Evolutionary conservation across 2,329 filamentous ascomycete species (phyloP).

Genomic region (Leptodontidium sp.): DNA sequence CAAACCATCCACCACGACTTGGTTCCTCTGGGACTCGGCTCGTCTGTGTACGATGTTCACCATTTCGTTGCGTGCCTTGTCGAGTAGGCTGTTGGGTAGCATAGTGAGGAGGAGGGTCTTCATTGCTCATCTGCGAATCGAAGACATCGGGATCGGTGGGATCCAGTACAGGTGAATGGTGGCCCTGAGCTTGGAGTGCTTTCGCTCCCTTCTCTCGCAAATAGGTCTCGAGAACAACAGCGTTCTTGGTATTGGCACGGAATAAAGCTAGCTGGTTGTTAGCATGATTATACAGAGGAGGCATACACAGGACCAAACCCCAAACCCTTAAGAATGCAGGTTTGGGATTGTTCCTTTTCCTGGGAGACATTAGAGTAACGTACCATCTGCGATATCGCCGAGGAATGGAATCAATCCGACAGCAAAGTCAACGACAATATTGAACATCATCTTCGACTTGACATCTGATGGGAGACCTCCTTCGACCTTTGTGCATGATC

Average conservation of each 20-base stretch:
- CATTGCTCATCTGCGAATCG: constrained; percentile 50
- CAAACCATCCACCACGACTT: constrained; percentile 42
- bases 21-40: constrained; percentile 25
- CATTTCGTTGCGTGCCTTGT: constrained; percentile 33
- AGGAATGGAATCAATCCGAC: constrained; percentile 78
- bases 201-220: constrained; percentile 73
- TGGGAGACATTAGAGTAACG: neutral
- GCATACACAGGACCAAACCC: too few relatives aligned
- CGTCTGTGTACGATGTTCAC: constrained; percentile 19
- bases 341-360: too few relatives aligned
- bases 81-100: constrained; percentile 31
- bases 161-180: constrained; percentile 53
- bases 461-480: constrained; percentile 74
- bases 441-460: constrained; percentile 78
- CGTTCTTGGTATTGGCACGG: constrained; percentile 80
- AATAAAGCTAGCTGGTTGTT: constrained; percentile 52
- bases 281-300: constrained; percentile 49
- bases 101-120: constrained; percentile 44
- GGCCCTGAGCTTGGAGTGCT: constrained; percentile 57
- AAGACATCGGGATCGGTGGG: constrained; percentile 62
- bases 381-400: constrained; percentile 73
- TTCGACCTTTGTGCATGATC: constrained; percentile 75
- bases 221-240: constrained; percentile 68
- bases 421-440: constrained; percentile 77
- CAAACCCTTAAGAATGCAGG: too few relatives aligned